Evolutionary conservation across 805 yeast genomes (phyloP).

Genomic region (Kodamaea nitidulidarum): DNA sequence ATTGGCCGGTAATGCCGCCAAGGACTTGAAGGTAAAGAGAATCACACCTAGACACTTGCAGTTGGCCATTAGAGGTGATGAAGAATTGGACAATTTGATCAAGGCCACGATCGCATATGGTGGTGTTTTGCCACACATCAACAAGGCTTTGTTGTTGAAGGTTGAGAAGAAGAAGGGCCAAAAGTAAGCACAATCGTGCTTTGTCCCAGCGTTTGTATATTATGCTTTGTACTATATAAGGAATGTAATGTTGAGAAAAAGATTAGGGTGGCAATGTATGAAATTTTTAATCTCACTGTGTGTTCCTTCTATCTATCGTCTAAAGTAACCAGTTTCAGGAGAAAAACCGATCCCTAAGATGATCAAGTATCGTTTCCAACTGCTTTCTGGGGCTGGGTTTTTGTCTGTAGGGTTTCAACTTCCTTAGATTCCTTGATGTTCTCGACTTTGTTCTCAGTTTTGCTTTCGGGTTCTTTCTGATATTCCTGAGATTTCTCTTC

Average conservation of each 20-base stretch:
- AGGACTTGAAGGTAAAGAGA: slow-evolving; percentile 31
- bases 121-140: slow-evolving; percentile 33
- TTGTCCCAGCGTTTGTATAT: slow-evolving; percentile 4
- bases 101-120: slow-evolving; percentile 32
- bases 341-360: no score
- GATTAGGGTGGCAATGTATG: no score
- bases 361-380: no score
- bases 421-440: no score
- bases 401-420: no score
- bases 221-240: slow-evolving; percentile 10
- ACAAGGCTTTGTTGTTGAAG: slow-evolving; percentile 32
- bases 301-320: no score
- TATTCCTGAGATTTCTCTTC: no score
- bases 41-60: slow-evolving; percentile 31
- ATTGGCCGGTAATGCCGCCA: slow-evolving; percentile 31
- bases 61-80: slow-evolving; percentile 31
- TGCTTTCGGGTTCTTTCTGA: no score
- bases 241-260: background rate
- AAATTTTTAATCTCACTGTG: no score
- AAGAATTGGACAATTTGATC: slow-evolving; percentile 31
- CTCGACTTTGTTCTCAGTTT: no score
- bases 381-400: no score
- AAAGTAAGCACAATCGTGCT: slow-evolving; percentile 9
- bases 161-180: slow-evolving; percentile 25
- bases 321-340: no score